Evolutionary conservation across 2,329 filamentous ascomycete genomes (phyloP).

Genomic region (Colletotrichum truncatum): DNA sequence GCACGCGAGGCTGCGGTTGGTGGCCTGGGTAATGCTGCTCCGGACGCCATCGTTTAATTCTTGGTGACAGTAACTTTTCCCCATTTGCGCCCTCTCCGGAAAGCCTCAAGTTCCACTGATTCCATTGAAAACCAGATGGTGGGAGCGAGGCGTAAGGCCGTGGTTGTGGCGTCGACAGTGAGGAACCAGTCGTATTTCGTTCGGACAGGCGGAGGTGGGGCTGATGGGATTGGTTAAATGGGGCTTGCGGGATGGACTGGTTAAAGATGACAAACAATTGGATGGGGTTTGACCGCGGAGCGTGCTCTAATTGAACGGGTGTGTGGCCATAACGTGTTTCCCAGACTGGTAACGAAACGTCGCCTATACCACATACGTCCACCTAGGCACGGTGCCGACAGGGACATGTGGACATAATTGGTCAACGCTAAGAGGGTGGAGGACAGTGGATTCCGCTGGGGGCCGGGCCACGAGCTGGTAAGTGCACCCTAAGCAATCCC

Average conservation of each 20-base stretch:
- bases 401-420: constrained; percentile 8
- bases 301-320: not conserved
- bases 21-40: not conserved
- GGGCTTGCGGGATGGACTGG: not conserved
- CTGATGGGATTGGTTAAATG: not conserved
- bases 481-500: not conserved
- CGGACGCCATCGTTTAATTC: not conserved
- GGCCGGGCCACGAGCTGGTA: not conserved
- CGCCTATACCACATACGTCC: constrained; percentile 8
- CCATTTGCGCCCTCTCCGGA: not conserved
- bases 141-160: constrained; percentile 8
- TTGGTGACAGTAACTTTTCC: constrained; percentile 9
- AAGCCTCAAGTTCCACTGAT: not conserved
- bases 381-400: constrained; percentile 21
- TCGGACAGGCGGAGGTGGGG: constrained; percentile 7
- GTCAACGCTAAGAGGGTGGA: not conserved
- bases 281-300: not conserved
- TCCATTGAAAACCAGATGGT: not conserved
- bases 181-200: constrained; percentile 19
- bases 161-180: not conserved
- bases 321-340: constrained; percentile 11
- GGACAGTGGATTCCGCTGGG: not conserved
- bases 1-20: constrained; percentile 7
- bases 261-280: not conserved
- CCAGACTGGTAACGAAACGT: constrained; percentile 18